Evolutionary conservation across 169 alveolate species (phyloP), one percentile per base, ranked within the genome.

Genomic region (Hepatocystis sp.): DNA sequence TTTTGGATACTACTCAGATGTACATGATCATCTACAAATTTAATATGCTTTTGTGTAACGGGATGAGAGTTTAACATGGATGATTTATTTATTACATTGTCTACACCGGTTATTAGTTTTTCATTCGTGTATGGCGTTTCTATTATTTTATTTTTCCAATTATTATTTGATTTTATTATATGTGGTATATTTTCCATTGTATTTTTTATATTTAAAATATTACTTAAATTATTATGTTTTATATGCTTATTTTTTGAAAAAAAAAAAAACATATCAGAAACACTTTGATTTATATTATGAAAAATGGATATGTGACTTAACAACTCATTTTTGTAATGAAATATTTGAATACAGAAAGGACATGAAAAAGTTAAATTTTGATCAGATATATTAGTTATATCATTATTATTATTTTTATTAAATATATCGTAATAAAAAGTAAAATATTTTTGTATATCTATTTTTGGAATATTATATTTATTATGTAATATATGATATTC

Each of bases 251-350:
- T 42, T 11, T 76, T 58, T n/a, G 88, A 76, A 42, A 76, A 58
- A 36, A 76, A 76, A 28, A 52, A 58, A 11, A 76, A 58, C 21
- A 76, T 23, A 13, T 56, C 61, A 2, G 88, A 76, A 58, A 58
- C 42, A 4, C 32, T 76, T 63, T 63, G 56, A 28, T 76, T 76
- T 49, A 60, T 52, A 44, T 76, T 58, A 30, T 76, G 88, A 34
- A 76, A 25, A 76, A 40, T 76, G 21, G 88, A 30, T 40, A 76
- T 76, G 25, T 76, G 88, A 52, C 52, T 76, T 47, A 76, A 63
- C 55, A 76, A 76, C 56, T 76, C 88, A n/a, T 60, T 56, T 58
- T 76, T 76, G 36, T 58, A 76, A 58, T 44, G 46, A 76, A 42
- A 76, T 23, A 58, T 23, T 36, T 76, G 39, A 21, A 36, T 58